These are phyloP conservation scores for Suillus tomentosus DNA, from an alignment of 768 basidiomycete genomes.

Conservation along the genomic window DNA sequence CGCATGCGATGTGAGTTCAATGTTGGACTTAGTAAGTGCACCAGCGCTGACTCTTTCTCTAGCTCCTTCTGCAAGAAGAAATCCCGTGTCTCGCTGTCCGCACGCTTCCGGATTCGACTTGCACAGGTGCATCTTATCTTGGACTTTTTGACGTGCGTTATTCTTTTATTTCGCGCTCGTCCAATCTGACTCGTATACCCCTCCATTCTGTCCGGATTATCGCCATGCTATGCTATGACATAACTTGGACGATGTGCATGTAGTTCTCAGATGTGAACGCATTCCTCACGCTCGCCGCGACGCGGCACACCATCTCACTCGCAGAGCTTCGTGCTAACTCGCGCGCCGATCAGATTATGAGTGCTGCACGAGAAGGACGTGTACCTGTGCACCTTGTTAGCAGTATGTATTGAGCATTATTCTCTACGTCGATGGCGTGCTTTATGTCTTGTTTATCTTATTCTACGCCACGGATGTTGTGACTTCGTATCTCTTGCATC, in stretches of 20 bases:
- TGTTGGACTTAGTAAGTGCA: constrained; percentile 1
- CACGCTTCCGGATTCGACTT: constrained; percentile 25
- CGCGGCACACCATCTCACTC: constrained; percentile 63
- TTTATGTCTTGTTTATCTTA: not conserved
- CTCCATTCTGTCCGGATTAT: constrained; percentile 1
- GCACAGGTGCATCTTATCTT: constrained; percentile 34
- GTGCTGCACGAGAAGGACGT: constrained; percentile 70
- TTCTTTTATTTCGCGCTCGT: not conserved
- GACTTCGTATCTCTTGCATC: not conserved
- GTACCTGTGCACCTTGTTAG: constrained; percentile 78
- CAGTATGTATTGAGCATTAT: constrained; percentile 49
- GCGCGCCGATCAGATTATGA: constrained; percentile 67
- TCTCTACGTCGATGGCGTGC: not conserved
- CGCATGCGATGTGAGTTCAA: constrained; percentile 67
- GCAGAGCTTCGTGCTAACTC: constrained; percentile 62
- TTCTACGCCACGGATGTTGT: not conserved
- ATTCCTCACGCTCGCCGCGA: constrained; percentile 83
- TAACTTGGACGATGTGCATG: not conserved
- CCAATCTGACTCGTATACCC: not conserved
- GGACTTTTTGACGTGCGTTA: constrained; percentile 79
- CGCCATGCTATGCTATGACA: not conserved
- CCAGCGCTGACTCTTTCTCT: constrained; percentile 2
- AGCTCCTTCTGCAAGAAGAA: constrained; percentile 66
- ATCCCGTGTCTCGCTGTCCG: constrained; percentile 68
- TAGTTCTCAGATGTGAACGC: constrained; percentile 88